Conservation (phyloP, 495 filamentous ascomycete species). For the Hyphodiscus hymeniophilus region DNA sequence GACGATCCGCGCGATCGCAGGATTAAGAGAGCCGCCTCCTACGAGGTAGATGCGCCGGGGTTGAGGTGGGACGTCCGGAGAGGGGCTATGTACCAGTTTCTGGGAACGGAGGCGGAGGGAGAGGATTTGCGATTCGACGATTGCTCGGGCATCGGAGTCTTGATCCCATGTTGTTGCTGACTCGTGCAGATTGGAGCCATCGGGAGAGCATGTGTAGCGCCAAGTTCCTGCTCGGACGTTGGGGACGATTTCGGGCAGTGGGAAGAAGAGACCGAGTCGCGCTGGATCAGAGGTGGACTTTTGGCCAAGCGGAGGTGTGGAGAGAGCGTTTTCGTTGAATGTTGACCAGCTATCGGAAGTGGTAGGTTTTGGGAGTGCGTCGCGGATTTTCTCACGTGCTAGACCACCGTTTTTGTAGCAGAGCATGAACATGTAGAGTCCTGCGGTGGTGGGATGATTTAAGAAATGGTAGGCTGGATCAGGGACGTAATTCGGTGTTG, state of each 20-base stretch:
- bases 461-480: conserved; percentile 85
- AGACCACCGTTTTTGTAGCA: conserved; percentile 98
- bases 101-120: conserved; percentile 78
- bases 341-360: conserved; percentile 54
- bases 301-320: conserved; percentile 60
- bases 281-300: conserved; percentile 43
- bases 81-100: conserved; percentile 53
- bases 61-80: conserved; percentile 59
- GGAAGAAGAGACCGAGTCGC: conserved; percentile 88
- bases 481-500: conserved; percentile 79
- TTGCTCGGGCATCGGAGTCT: conserved; percentile 68
- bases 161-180: conserved; percentile 42
- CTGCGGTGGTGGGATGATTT: conserved; percentile 76
- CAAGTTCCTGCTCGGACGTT: conserved; percentile 77
- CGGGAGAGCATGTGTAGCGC: conserved; percentile 59
- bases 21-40: conserved; percentile 81
- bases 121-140: conserved; percentile 89
- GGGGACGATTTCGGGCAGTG: conserved; percentile 90
- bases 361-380: conserved; percentile 40
- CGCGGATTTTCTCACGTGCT: conserved; percentile 80
- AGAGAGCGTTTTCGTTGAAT: conserved; percentile 64
- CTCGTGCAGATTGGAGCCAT: conserved; percentile 40
- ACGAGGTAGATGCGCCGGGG: conserved; percentile 89
- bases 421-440: conserved; percentile 96
- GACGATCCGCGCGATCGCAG: conserved; percentile 70